phyloP scores from a whole-genome alignment of 176 grass and related monocot genomes.

The Oryza rufipogon region DNA sequence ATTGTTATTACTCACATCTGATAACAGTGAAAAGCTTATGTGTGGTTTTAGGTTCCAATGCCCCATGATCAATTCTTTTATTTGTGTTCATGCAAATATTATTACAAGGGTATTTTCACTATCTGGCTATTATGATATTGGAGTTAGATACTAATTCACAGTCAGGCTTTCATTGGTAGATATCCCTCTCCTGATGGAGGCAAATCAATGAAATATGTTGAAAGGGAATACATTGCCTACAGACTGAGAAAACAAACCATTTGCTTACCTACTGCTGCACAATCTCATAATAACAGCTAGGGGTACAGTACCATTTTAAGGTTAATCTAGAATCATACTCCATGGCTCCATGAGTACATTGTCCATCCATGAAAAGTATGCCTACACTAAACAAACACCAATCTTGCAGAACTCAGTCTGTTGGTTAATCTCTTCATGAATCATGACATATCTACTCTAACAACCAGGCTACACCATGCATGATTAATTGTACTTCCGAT shows the following conservation, averaged over 20 bases:
- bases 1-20: neutral
- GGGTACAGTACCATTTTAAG: neutral
- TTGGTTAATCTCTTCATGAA: neutral
- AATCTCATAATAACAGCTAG: neutral
- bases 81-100: neutral
- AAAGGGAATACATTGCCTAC: neutral
- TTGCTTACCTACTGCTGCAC: neutral
- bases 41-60: neutral
- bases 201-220: neutral
- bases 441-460: neutral
- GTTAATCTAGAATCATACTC: neutral
- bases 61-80: neutral
- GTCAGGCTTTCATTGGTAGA: neutral
- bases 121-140: neutral
- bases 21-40: neutral
- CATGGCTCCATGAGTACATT: neutral
- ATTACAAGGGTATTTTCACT: neutral
- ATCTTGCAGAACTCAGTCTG: neutral
- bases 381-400: conserved; percentile 1
- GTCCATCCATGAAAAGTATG: neutral
- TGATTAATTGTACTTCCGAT: neutral
- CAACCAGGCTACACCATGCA: neutral
- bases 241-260: neutral
- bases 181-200: neutral
- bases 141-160: neutral